Evolutionary conservation across 1,284 basidiomycete genomes (phyloP), one percentile per base, ranked within the genome.

Genomic region (Ganoderma lucidum): DNA sequence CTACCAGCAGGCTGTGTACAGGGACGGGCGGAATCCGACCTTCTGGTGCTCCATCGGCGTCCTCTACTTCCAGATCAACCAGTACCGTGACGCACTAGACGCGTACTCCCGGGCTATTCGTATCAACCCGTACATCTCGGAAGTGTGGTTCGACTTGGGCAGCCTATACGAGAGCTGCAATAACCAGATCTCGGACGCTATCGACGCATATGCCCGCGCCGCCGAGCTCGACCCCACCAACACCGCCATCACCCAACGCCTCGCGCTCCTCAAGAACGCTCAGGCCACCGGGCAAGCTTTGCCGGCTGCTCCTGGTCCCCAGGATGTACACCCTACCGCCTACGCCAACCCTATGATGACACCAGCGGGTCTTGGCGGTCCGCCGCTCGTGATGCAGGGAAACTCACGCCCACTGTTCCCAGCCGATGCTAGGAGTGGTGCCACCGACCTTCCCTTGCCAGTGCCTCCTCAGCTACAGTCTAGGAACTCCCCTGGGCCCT

Each of bases 31-130:
- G 73, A 99, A 99, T 80, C 98, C 98, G 0, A 98, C 97, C 0
- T 99, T 99, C 83, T 99, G 97, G 98, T 99, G 98, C 81, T 98
- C 96, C 35, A 99, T 99, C 76, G 97, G 98, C 66, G 97, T 99
- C 0, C 88, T 99, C 1, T 99, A 99, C 81, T 99, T 98, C 87
- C 97, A 99, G 80, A 99, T 99, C 85, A 98, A 97, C 82, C 98
- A 99, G 81, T 99, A 95, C 84, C 94, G 96, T 63, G 97, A 99
- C 79, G 97, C 97, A 0, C 90, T 99, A 39, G 97, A 99, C 77
- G 97, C 98, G 12, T 99, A 99, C 80, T 99, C 97, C 39, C 94
- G 97, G 17, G 97, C 97, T 8, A 99, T 99, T 76, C 92, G 97
- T 70, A 96, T 99, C 82, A 99, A 99, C 79, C 97, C 97, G 0